Evolutionary conservation across 805 yeast species (phyloP), one percentile per base, ranked within the genome.

Genomic region (Saitoella complicata): DNA sequence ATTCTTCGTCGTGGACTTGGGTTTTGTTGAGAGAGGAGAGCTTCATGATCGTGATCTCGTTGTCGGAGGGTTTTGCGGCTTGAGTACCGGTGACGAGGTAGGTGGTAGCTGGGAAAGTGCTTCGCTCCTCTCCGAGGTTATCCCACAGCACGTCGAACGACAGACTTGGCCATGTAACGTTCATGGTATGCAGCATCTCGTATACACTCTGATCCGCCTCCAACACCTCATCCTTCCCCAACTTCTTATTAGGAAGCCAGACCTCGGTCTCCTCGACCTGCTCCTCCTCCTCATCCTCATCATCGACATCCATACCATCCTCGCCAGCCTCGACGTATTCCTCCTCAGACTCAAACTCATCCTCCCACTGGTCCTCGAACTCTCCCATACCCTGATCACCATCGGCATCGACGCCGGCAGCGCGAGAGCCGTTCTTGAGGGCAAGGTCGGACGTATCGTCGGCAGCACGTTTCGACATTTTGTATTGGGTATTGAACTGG

Each of bases 151-250:
- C 66, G 58, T 88, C 97, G 48, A 91, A 69, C 3, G 96, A 85
- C 58, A 91, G 66, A 65, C 96, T 86, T 8, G 98, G 97, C 97
- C 97, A 91, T 55, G 94, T 93, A 62, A 88, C 67, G 61, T 83
- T 83, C 48, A 88, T 84, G 55, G 82, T 83, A 62, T 91, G 98
- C 46, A 91, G 67, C 97, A 91, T 91, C 57, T 88, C 94, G 60
- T 91, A 91, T 2, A 88, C 95, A 6, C 86, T 69, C 39, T 95
- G 95, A 64, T 91, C 98, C 1, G 97, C 95, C 65, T 88, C 96
- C 58, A 91, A 70, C 8, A 81, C 93, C 66, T 91, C 97, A 65
- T 85, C 94, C 1, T 94, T 93, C 1, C 95, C 96, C 53, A 91
- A 70, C 31, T 91, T 79, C 63, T 77, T 72, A 59, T 86, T 94